Base-by-base conservation (phyloP, 1,284 basidiomycete genomes). In the Leccinum fallax region DNA sequence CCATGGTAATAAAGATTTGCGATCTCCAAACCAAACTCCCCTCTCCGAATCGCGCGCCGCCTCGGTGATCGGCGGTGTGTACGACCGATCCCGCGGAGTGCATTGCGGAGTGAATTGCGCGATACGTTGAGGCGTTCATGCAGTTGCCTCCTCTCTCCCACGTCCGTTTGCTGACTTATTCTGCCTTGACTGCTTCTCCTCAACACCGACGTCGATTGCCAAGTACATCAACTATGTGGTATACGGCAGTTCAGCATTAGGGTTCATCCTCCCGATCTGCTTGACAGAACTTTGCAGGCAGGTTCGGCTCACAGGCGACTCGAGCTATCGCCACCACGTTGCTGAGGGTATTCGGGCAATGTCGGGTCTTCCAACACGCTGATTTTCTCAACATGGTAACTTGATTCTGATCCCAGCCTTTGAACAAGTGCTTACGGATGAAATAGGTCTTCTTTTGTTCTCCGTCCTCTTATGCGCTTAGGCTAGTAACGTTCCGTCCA, bases 401-500 rank as follows among this genome's bases (percentile, higher is more conserved):
- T 13, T 48, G 59, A 83, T 77, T 5, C 38, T 55, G 48, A 49
- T 55, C 38, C 53, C n/a, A 40, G 2, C 24, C 11, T 52, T 36
- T 21, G 13, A n/a, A 58, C 32, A 28, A 26, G 19, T 55, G 51
- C 63, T 74, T 21, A 73, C 16, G 1, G 15, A 16, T 38, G 21
- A 16, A 16, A 66, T 34, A 93, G 92, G 88, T 93, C 9, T 84
- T 93, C 69, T 89, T 94, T 77, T 95, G 92, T 73, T 87, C 87
- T 1, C 76, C 80, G 19, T 83, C 88, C 15, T 65, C 80, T 9
- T 74, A 76, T 5, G 80, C 88, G 2, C 72, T 93, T 52, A 30
- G 30, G 30, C 30, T 30, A 30, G 30, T 30, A 30, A 82, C 81
- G 5, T 93, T 95, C 82, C 86, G 93, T 43, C 69, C 76, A 11